Evolutionary conservation across 2,329 filamentous ascomycete species (phyloP).

Genomic region (Thyridium curvatum): DNA sequence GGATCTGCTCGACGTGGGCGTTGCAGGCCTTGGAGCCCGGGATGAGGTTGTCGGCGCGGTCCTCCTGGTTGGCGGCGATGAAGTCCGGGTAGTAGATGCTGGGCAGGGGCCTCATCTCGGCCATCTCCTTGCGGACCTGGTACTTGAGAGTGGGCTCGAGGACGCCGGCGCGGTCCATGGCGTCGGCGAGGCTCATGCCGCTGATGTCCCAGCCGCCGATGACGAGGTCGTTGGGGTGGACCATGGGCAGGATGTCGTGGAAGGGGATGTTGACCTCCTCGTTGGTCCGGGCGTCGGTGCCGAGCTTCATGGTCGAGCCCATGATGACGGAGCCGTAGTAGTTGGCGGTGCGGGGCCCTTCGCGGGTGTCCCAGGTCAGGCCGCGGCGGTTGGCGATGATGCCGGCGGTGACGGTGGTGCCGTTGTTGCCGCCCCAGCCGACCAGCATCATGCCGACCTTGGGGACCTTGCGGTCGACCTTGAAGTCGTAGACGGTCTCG

Average conservation of each 20-base stretch:
- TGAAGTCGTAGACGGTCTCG: conserved; percentile 93
- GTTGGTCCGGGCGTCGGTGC: conserved; percentile 74
- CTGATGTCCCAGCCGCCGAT: conserved; percentile 98
- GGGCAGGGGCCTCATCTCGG: conserved; percentile 77
- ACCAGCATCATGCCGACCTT: conserved; percentile 97
- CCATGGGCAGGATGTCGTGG: conserved; percentile 90
- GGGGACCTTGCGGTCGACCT: conserved; percentile 87
- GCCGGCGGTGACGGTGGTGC: conserved; percentile 91
- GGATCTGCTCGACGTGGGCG: conserved; percentile 88
- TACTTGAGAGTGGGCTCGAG: conserved; percentile 92
- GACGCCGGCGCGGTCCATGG: conserved; percentile 94
- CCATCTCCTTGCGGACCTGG: conserved; percentile 89
- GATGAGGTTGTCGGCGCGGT: conserved; percentile 86
- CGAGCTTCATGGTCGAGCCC: conserved; percentile 95
- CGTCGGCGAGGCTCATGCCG: conserved; percentile 76
- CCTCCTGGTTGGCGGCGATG: conserved; percentile 97
- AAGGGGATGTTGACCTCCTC: conserved; percentile 96
- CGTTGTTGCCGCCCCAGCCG: conserved; percentile 97
- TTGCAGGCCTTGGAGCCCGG: conserved; percentile 76
- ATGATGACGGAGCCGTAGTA: conserved; percentile 98
- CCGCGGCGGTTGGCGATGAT: conserved; percentile 89
- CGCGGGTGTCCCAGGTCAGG: conserved; percentile 88
- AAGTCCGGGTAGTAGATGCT: conserved; percentile 99
- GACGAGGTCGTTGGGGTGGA: conserved; percentile 91
- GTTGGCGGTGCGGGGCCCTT: conserved; percentile 79